These are phyloP conservation scores for Carnegiea gigantea DNA, from an alignment of 179 eudicot species.

Conservation along the genomic window DNA sequence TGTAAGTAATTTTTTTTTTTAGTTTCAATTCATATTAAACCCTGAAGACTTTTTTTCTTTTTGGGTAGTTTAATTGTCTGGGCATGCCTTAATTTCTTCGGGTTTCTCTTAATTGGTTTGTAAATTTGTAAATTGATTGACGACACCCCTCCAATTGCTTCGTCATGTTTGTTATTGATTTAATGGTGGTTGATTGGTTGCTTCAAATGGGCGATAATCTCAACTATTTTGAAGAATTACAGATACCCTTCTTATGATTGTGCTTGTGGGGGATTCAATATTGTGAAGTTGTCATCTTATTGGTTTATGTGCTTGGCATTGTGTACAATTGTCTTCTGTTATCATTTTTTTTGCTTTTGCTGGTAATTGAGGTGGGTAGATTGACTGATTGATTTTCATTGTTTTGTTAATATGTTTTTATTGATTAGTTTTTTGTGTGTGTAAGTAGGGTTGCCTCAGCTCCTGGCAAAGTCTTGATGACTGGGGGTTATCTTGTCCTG, in stretches of 20 bases:
- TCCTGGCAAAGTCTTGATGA: conserved; percentile 97
- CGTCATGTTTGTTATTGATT: not conserved
- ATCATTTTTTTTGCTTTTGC: not conserved
- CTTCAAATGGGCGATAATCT: not conserved
- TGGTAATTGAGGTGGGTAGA: not conserved
- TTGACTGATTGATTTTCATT: not conserved
- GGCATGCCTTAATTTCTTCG: not conserved
- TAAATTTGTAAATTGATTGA: not conserved
- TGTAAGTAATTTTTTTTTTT: conserved; percentile 21
- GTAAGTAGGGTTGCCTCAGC: conserved; percentile 82
- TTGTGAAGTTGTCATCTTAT: not conserved
- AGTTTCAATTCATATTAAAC: not conserved
- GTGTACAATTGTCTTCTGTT: too few relatives aligned
- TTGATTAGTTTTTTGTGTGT: not conserved
- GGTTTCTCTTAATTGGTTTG: not conserved
- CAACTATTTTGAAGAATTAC: not conserved
- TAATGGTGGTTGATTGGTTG: not conserved
- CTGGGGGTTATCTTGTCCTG: conserved; percentile 91
- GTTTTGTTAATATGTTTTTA: not conserved
- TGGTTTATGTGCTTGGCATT: not conserved
- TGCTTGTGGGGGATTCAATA: not conserved
- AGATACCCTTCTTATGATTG: not conserved
- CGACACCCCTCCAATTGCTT: not conserved
- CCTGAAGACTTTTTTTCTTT: not conserved
- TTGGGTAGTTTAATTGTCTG: not conserved